Conservation (phyloP, 2,329 filamentous ascomycete species). For the Parascedosporium putredinis region DNA sequence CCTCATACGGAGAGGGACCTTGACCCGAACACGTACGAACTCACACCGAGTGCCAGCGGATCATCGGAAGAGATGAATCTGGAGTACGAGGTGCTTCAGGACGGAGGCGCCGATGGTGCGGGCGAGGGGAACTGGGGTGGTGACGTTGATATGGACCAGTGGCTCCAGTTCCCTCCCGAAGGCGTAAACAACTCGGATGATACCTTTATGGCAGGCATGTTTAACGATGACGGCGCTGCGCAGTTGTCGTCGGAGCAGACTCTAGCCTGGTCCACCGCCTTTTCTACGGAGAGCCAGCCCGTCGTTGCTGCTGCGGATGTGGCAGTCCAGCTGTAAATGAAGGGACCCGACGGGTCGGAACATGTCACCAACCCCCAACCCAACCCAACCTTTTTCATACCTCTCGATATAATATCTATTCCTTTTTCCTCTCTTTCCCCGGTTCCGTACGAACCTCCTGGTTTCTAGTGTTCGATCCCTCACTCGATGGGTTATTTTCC, state of each 20-base stretch:
- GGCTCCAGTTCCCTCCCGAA: constrained; percentile 46
- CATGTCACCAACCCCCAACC: too few species aligned
- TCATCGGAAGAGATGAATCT: constrained; percentile 30
- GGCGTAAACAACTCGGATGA: constrained; percentile 30
- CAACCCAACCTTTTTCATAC: too few species aligned
- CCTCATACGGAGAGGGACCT: constrained; percentile 31
- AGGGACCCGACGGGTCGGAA: too few species aligned
- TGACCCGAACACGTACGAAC: constrained; percentile 24
- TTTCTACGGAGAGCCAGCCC: not conserved
- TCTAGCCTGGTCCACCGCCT: constrained; percentile 4
- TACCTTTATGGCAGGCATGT: constrained; percentile 23
- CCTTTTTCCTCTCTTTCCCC: not conserved
- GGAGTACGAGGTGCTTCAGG: constrained; percentile 35
- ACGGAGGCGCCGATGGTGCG: constrained; percentile 14
- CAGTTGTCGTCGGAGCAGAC: constrained; percentile 1
- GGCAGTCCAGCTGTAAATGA: not conserved
- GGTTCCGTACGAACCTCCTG: too few species aligned
- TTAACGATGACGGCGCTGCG: constrained; percentile 14
- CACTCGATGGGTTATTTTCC: too few species aligned
- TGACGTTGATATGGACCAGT: constrained; percentile 48
- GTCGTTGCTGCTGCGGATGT: not conserved
- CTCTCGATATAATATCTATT: too few species aligned
- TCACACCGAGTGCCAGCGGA: constrained; percentile 36
- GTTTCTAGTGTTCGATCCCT: too few species aligned
- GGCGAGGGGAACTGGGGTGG: constrained; percentile 46